Percentiles rank a stretch among this genome's conserved stretches.
Evolutionary conservation across 495 filamentous ascomycete genomes (phyloP).

Genomic region (Aspergillus hancockii): DNA sequence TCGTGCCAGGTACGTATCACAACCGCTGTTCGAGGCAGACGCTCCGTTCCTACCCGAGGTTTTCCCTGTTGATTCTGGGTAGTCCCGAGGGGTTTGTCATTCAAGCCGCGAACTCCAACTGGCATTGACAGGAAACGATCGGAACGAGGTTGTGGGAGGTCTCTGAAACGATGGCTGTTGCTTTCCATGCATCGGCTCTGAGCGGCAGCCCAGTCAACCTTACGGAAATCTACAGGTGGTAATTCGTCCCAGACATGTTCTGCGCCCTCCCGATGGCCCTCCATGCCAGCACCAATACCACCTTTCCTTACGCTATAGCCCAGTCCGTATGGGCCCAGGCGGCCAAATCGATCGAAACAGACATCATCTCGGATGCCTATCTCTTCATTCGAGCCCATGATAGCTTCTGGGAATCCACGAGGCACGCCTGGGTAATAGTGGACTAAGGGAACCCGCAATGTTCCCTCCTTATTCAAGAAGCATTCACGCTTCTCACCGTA

Average conservation of each 20-base stretch:
- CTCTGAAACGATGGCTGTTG: slow-evolving; percentile 72
- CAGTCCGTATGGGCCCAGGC: slow-evolving; percentile 84
- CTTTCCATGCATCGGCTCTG: slow-evolving; percentile 68
- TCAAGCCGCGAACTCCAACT: slow-evolving; percentile 31
- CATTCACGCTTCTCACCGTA: slow-evolving; percentile 71
- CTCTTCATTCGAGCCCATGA: slow-evolving; percentile 79
- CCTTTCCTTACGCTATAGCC: slow-evolving; percentile 78
- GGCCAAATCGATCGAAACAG: slow-evolving; percentile 91
- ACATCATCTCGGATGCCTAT: slow-evolving; percentile 81
- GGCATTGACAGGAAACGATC: slow-evolving; percentile 50
- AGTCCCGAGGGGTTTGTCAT: slow-evolving; percentile 11
- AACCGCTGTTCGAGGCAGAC: slow-evolving; percentile 58
- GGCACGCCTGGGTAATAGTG: slow-evolving; percentile 73
- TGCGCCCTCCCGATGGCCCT: slow-evolving; percentile 74
- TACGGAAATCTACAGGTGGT: slow-evolving; percentile 70
- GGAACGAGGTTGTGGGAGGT: slow-evolving; percentile 40
- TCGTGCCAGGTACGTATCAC: slow-evolving; percentile 66
- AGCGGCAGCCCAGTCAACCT: slow-evolving; percentile 71
- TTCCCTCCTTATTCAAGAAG: slow-evolving; percentile 66
- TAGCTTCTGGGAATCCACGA: slow-evolving; percentile 76
- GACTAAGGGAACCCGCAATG: slow-evolving; percentile 63
- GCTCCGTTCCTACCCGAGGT: slow-evolving; percentile 25
- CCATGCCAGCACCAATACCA: slow-evolving; percentile 77
- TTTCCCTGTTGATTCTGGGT: slow-evolving; percentile 15
- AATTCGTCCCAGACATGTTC: slow-evolving; percentile 71